Base-by-base conservation (phyloP, 1,284 basidiomycete species). In the Naganishia sp. region DNA sequence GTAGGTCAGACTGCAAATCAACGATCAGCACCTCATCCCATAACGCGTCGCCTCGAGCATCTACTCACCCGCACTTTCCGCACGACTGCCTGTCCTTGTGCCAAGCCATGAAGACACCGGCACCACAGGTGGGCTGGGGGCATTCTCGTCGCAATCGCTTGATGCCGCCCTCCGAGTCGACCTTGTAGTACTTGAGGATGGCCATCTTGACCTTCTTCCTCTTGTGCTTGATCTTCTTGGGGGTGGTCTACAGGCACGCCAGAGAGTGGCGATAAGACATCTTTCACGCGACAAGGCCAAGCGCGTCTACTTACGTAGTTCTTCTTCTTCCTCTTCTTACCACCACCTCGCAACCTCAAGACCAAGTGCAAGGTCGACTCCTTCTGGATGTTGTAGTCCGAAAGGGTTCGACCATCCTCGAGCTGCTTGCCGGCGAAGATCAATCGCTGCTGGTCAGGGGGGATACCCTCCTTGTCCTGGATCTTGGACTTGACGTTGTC, bases 161-260 rank as follows among this genome's bases (percentile, higher is more conserved):
- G 86, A 99, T 94, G 85, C 96, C 96, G 81, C 95, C 96, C 78
- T 98, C 94, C 67, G 92, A 93, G 83, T 97, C 94, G 77, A 99
- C 94, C 81, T 81, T 96, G 86, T 98, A 98, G 87, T 96, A 98
- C 84, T 98, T 97, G 81, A 99, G 86, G 84, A 97, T 94, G 77
- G 93, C 85, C 94, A 86, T 85, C 96, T 93, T 99, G 86, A 97
- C 93, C 87, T 97, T 96, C 87, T 95, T 95, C 82, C 90, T 89
- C 89, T 98, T 97, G 86, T 98, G 94, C 89, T 98, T 98, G 87
- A 97, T 88, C 86, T 98, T 98, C 89, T 99, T 99, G 83, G 95
- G 95, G 80, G 84, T 85, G 74, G 94, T 95, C 91, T 94, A 75
- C 52, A 73, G 39, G 6, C n/a, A n/a, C n/a, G n/a, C n/a, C n/a